Evolutionary conservation across 176 grass and related monocot genomes (phyloP), one percentile per base, ranked within the genome.

Genomic region (Carex pumila): DNA sequence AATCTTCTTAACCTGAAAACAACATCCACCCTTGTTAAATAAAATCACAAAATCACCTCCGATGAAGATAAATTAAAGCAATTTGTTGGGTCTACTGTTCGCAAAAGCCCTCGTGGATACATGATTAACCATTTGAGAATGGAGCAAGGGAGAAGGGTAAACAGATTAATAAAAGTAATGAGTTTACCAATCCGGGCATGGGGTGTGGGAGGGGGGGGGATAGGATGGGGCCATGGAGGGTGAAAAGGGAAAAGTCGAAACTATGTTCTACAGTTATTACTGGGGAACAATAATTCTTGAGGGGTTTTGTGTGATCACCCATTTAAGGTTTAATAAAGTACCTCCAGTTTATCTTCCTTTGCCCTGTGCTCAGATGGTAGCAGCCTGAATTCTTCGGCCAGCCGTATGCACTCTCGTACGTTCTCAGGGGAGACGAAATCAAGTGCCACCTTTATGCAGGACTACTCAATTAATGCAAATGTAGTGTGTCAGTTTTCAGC

Each of bases 371-470:
- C 63, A 57, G 86, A 88, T 56, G 94, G 94, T 80, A 97, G 84
- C 34, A 81, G 62, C 54, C 94, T 85, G 81, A 91, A 93, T 76
- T 93, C 88, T 83, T 69, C 61, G 0, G 91, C 87, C 82, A 97
- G 60, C 22, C 78, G 81, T 22, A 93, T 43, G 67, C 91, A 97
- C 57, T 92, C 86, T 10, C 59, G 53, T 56, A 94, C 49, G 22
- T 92, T 97, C 64, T 97, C 94, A 21, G 94, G 94, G 21, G 94
- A 97, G 63, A 93, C 94, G 34, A 97, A 97, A 66, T 97, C 89
- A 6, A 97, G 54, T 0, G 89, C 94, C 4, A 97, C 89, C 85
- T 97, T 93, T 43, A 86, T 91, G 91, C 94, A 97, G 14, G 94
- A 97, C 94, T 93, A 55, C 79, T 81, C 13, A n/a, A 66, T 61